These are phyloP conservation scores for Syzygium aqueum DNA, from an alignment of 345 rosid species.

Conservation along the genomic window DNA sequence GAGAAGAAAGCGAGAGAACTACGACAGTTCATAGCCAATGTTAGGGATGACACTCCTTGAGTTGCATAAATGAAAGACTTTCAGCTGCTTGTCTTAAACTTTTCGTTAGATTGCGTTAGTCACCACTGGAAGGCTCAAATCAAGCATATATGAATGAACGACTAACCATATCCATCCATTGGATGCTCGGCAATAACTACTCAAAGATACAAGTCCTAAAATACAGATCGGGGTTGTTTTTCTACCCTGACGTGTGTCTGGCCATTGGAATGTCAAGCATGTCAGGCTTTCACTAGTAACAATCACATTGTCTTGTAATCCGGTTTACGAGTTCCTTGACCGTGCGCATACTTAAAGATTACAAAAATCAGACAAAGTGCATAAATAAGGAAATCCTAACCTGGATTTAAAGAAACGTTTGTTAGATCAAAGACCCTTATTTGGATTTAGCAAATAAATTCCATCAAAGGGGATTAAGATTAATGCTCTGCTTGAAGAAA, in stretches of 20 bases:
- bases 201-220: neutral
- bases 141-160: neutral
- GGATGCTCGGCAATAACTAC: neutral
- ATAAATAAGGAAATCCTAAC: neutral
- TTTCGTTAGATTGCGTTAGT: neutral
- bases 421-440: neutral
- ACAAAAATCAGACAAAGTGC: neutral
- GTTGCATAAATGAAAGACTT: neutral
- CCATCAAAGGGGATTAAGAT: neutral
- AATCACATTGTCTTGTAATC: neutral
- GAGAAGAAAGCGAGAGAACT: conserved; percentile 54
- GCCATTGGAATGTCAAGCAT: neutral
- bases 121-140: neutral
- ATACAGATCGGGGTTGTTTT: neutral
- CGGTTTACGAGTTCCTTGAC: neutral
- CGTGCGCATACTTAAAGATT: neutral
- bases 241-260: neutral
- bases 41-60: conserved; percentile 34
- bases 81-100: neutral
- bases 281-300: neutral
- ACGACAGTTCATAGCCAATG: conserved; percentile 45
- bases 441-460: neutral
- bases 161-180: neutral
- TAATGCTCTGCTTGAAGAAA: neutral
- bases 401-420: neutral